phyloP scores from a whole-genome alignment of 2,329 filamentous ascomycete species.

The Decorospora gaudefroyi region DNA sequence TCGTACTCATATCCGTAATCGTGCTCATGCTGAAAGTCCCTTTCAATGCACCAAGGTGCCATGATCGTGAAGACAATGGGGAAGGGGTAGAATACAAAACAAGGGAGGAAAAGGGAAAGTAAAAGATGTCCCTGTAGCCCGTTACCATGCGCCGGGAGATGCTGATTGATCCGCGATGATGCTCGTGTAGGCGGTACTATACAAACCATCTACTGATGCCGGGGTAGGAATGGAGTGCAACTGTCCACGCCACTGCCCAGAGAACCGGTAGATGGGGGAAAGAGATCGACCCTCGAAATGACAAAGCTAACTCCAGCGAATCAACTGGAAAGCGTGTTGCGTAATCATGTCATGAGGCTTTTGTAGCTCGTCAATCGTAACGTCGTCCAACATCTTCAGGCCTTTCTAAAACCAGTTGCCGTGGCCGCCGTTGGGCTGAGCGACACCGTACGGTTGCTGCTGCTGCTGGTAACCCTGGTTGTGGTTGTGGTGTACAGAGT shows the following conservation, averaged over 20 bases:
- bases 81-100: conserved; percentile 20
- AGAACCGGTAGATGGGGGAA: conserved; percentile 33
- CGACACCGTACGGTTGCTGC: conserved; percentile 47
- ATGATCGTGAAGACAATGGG: conserved; percentile 21
- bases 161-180: conserved; percentile 38
- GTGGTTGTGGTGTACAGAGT: conserved; percentile 46
- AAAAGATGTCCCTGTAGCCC: conserved; percentile 17
- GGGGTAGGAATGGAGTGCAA: no score
- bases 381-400: conserved; percentile 48
- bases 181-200: conserved; percentile 45
- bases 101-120: conserved; percentile 18
- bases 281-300: conserved; percentile 26
- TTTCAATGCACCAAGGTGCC: conserved; percentile 24
- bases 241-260: background rate
- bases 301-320: conserved; percentile 26
- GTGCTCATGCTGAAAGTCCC: conserved; percentile 21
- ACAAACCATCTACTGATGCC: conserved; percentile 40
- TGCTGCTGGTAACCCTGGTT: conserved; percentile 48
- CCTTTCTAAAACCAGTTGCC: conserved; percentile 13
- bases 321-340: conserved; percentile 29
- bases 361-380: conserved; percentile 57
- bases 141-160: conserved; percentile 38
- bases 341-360: conserved; percentile 27
- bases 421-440: conserved; percentile 11
- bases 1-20: conserved; percentile 3